phyloP scores from a whole-genome alignment of 2,329 filamentous ascomycete genomes.

The Aspergillus glaucus region DNA sequence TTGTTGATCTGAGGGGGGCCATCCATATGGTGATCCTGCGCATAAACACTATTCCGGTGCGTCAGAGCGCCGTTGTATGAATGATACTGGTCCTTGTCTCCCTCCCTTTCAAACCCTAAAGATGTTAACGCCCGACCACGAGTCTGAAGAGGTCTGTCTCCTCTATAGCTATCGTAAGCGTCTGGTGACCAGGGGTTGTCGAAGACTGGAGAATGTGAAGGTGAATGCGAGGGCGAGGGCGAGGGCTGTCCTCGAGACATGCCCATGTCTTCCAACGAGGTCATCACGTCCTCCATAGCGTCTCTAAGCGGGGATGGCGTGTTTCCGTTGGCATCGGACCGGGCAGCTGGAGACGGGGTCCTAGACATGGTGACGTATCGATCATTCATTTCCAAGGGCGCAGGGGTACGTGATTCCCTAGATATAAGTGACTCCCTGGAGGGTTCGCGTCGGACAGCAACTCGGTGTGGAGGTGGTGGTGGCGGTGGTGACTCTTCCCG shows the following conservation, averaged over 20 bases:
- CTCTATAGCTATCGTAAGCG: conserved; percentile 59
- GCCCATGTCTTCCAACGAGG: conserved; percentile 82
- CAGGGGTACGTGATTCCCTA: conserved; percentile 21
- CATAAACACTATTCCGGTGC: conserved; percentile 38
- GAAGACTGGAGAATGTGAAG: conserved; percentile 46
- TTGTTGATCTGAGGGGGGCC: conserved; percentile 69
- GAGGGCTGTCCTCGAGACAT: conserved; percentile 49
- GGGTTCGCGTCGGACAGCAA: conserved; percentile 43
- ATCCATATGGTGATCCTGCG: conserved; percentile 37
- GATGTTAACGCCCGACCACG: conserved; percentile 63
- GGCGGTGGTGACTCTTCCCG: conserved; percentile 60
- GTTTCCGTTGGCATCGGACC: conserved; percentile 59
- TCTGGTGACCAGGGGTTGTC: conserved; percentile 81
- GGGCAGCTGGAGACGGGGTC: conserved; percentile 43
- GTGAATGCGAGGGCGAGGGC: conserved; percentile 45
- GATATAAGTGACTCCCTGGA: conserved; percentile 16
- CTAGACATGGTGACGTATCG: conserved; percentile 34
- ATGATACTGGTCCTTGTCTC: conserved; percentile 46
- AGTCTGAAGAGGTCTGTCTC: conserved; percentile 26
- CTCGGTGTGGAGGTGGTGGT: conserved; percentile 70
- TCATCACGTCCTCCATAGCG: conserved; percentile 98
- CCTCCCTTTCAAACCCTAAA: conserved; percentile 58
- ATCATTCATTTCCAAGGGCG: conserved; percentile 36
- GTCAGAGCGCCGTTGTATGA: conserved; percentile 53
- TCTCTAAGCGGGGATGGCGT: conserved; percentile 89